Percentiles rank a stretch among this genome's conserved stretches.
Evolutionary conservation across 306 rosid species (phyloP).

Genomic region (Senna siamea): DNA sequence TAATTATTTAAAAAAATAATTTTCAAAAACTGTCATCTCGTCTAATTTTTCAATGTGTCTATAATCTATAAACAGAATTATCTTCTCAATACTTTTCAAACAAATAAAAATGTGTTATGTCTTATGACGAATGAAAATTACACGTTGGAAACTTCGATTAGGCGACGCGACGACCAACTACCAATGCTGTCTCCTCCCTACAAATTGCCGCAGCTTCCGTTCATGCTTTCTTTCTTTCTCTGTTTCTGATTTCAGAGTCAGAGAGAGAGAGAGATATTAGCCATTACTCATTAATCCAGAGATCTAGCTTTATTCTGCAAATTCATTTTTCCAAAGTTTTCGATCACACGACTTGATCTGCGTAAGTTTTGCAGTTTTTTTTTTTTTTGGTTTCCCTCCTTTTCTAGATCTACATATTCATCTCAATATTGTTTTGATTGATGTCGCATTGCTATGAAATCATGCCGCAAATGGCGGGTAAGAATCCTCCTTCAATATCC

Average conservation of each 20-base stretch:
- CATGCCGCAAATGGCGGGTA: constrained; percentile 46
- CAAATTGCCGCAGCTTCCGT: constrained; percentile 8
- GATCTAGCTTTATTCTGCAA: constrained; percentile 45
- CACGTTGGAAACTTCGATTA: not conserved
- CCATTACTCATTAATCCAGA: constrained; percentile 51
- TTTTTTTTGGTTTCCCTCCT: not conserved
- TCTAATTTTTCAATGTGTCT: no score
- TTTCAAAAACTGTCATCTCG: no score
- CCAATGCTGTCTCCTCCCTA: not conserved
- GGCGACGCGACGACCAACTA: not conserved
- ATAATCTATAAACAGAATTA: no score
- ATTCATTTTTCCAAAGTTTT: not conserved
- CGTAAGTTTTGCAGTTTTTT: constrained; percentile 43
- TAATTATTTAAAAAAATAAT: no score
- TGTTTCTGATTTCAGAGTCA: not conserved
- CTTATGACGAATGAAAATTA: no score
- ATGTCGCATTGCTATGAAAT: not conserved
- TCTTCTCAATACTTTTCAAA: no score
- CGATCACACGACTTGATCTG: constrained; percentile 2
- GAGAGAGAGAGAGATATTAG: constrained; percentile 10
- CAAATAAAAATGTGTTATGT: no score
- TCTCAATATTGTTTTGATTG: not conserved
- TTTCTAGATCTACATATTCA: constrained; percentile 43
- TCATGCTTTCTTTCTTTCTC: not conserved
- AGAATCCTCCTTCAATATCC: constrained; percentile 57